Evolutionary conservation across 2,329 filamentous ascomycete genomes (phyloP), one percentile per base, ranked within the genome.

Genomic region (Xylariaceae sp.): DNA sequence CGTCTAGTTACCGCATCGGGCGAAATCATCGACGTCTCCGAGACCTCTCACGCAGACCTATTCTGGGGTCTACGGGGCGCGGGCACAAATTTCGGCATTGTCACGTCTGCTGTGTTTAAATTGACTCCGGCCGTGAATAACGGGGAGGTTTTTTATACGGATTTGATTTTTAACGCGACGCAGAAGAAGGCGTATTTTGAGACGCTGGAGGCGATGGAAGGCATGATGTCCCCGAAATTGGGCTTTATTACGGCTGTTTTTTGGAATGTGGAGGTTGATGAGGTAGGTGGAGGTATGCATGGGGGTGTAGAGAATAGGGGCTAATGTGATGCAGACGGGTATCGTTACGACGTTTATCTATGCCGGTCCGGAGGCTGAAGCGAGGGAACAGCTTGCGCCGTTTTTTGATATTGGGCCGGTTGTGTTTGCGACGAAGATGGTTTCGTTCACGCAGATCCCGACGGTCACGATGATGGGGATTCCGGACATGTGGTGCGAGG

Each of bases 31-130:
- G 51, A 62, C 23, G 63, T 59, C 9, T 67, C 65, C 0, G 37
- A 49, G 5, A 34, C 13, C 0, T 18, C 23, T 1, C 59, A 68
- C 39, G 7, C 57, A 1, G 67, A 69, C 7, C 53, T 69, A 11
- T 68, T 68, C 55, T 68, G 64, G 66, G 67, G 18, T 9, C 54
- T 68, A 18, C 64, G 66, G 7, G 66, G 66, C 1, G 67, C 65
- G 2, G 67, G 67, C 0, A 50, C 59, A 4, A 68, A 68, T 37
- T 65, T 67, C 17, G 64, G 67, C 34, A 58, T 67, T 23, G 47
- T 68, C 48, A 63, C 61, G 2, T 68, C 61, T 3, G 66, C 66
- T 0, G 65, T 61, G 1, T 67, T 65, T 48, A 59, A 63, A 15
- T 17, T 68, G 0, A 18, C 54, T 9, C 57, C 58, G 5, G 9